Evolutionary conservation across 2,329 filamentous ascomycete species (phyloP).

Genomic region (Aspergillus japonicus): DNA sequence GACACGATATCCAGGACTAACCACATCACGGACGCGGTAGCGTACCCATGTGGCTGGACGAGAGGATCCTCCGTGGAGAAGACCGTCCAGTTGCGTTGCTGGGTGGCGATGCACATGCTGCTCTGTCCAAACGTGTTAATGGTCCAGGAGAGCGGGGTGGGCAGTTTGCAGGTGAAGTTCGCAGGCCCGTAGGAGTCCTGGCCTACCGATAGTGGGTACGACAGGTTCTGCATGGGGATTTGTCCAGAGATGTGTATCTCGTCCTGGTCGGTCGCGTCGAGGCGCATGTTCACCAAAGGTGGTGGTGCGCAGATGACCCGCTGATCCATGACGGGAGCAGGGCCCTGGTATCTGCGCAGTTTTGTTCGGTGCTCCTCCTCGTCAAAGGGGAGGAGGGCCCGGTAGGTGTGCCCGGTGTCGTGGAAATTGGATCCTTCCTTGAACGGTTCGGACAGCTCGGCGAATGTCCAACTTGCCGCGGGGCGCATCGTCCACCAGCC

Average conservation of each 20-base stretch:
- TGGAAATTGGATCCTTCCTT: not conserved
- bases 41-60: not conserved
- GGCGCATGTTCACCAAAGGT: not conserved
- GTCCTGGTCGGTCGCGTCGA: not conserved
- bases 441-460: not conserved
- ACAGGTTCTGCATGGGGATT: not conserved
- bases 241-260: not conserved
- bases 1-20: not conserved
- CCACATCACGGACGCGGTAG: not conserved
- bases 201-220: not conserved
- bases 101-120: not conserved
- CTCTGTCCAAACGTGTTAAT: not conserved
- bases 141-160: not conserved
- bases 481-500: not conserved
- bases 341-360: not conserved
- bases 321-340: not conserved
- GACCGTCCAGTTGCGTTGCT: not conserved
- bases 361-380: not conserved
- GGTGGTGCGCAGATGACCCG: not conserved
- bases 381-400: not conserved
- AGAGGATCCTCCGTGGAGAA: not conserved
- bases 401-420: constrained; percentile 1
- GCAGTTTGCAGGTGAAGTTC: not conserved
- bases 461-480: not conserved
- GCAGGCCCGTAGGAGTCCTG: too few relatives aligned